These are phyloP conservation scores for Diaporthe caulivora DNA, from an alignment of 2,329 filamentous ascomycete species.

Conservation along the genomic window DNA sequence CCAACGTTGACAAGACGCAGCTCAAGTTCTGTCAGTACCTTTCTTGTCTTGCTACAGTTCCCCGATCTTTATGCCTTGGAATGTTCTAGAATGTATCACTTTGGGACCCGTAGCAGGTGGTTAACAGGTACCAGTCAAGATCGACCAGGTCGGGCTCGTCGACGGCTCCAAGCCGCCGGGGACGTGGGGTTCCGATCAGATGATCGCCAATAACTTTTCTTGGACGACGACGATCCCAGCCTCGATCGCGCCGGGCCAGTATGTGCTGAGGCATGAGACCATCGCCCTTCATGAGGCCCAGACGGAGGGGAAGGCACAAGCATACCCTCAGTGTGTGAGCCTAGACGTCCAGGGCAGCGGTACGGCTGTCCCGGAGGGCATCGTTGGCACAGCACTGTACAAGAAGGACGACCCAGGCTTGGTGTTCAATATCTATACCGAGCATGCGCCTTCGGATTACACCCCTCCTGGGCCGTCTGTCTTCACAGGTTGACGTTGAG, in stretches of 20 bases:
- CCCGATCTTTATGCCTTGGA: too few species aligned
- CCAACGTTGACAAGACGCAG: slow-evolving; percentile 49
- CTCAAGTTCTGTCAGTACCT: slow-evolving; percentile 51
- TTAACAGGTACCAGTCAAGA: too few species aligned
- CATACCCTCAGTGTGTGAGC: slow-evolving; percentile 70
- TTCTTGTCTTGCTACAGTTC: too few species aligned
- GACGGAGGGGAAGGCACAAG: slow-evolving; percentile 58
- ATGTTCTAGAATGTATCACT: too few species aligned
- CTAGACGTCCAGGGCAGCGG: slow-evolving; percentile 66
- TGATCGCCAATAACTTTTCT: slow-evolving; percentile 63
- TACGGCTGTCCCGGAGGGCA: slow-evolving; percentile 41
- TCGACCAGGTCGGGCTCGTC: slow-evolving; percentile 49
- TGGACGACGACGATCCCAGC: slow-evolving; percentile 62
- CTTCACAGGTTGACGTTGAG: slow-evolving; percentile 36
- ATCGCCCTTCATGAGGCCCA: slow-evolving; percentile 62
- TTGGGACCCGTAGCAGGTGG: too few species aligned
- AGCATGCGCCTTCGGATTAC: slow-evolving; percentile 42
- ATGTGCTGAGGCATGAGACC: slow-evolving; percentile 66
- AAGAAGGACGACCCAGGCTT: slow-evolving; percentile 44
- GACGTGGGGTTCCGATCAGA: slow-evolving; percentile 53
- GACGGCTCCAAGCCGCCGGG: slow-evolving; percentile 45
- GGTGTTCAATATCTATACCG: slow-evolving; percentile 44
- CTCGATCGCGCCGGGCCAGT: slow-evolving; percentile 60
- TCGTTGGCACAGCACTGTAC: slow-evolving; percentile 44
- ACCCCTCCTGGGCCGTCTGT: slow-evolving; percentile 45